Evolutionary conservation across 1,284 basidiomycete genomes (phyloP).

Genomic region (Apiotrichum mycotoxinovorans): DNA sequence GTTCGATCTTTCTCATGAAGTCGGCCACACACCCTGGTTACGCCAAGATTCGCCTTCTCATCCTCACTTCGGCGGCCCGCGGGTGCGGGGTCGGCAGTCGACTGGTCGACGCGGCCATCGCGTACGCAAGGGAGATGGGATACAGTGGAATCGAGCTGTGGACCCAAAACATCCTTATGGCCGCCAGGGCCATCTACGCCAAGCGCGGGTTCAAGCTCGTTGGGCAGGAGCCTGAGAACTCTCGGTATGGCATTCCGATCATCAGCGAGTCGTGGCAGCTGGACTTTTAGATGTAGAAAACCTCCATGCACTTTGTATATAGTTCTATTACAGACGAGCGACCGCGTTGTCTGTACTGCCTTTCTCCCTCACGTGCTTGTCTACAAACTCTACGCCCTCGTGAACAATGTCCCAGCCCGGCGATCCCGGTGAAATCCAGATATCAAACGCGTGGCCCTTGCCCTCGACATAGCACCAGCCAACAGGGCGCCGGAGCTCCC

Average conservation of each 20-base stretch:
- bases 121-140: slow-evolving; percentile 7
- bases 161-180: slow-evolving; percentile 14
- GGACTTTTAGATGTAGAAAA: neutral
- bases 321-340: neutral
- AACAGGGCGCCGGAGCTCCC: slow-evolving; percentile 11
- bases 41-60: slow-evolving; percentile 14
- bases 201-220: slow-evolving; percentile 13
- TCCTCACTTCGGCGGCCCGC: slow-evolving; percentile 6
- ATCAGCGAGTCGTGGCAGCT: neutral
- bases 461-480: slow-evolving; percentile 5
- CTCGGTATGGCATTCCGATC: neutral
- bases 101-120: slow-evolving; percentile 13
- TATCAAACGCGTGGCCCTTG: slow-evolving; percentile 8
- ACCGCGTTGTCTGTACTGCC: neutral
- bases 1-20: slow-evolving; percentile 11
- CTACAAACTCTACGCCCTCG: slow-evolving; percentile 1
- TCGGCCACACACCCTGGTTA: neutral
- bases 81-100: slow-evolving; percentile 10
- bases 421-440: neutral
- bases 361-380: neutral
- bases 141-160: slow-evolving; percentile 14
- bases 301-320: neutral
- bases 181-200: slow-evolving; percentile 15
- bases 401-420: neutral
- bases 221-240: slow-evolving; percentile 1